Conservation (phyloP, 2,329 filamentous ascomycete species). For the Talaromyces sp. region DNA sequence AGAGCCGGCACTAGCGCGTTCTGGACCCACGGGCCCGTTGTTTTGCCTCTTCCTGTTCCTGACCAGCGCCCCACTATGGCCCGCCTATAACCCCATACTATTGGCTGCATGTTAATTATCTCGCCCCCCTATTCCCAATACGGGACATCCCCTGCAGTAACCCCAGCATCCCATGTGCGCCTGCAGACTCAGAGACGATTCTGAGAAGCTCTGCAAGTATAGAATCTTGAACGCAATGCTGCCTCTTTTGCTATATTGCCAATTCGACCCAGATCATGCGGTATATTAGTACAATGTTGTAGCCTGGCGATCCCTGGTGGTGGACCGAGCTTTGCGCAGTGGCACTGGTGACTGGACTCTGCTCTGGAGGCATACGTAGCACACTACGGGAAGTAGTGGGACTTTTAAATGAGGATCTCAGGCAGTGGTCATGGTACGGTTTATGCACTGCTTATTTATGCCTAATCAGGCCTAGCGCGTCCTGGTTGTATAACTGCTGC, state of each 20-base stretch:
- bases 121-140: not conserved
- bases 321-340: constrained; percentile 12
- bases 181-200: not conserved
- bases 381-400: constrained; percentile 1
- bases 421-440: not conserved
- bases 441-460: not conserved
- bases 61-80: constrained; percentile 7
- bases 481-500: not conserved
- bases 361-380: not conserved
- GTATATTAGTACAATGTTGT: not conserved
- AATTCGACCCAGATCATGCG: not conserved
- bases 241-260: not conserved
- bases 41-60: constrained; percentile 23
- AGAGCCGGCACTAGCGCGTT: not conserved
- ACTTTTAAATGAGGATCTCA: not conserved
- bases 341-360: not conserved
- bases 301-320: not conserved
- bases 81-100: not conserved
- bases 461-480: not conserved
- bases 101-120: not conserved
- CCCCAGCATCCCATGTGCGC: not conserved
- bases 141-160: constrained; percentile 1
- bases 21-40: constrained; percentile 3
- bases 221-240: not conserved
- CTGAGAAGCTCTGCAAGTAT: not conserved